A percentile compares a stretch with the other conserved stretches of the same genome.
These are phyloP conservation scores for Spiromastix sp. DNA, from an alignment of 2,329 filamentous ascomycete species.

Conservation along the genomic window DNA sequence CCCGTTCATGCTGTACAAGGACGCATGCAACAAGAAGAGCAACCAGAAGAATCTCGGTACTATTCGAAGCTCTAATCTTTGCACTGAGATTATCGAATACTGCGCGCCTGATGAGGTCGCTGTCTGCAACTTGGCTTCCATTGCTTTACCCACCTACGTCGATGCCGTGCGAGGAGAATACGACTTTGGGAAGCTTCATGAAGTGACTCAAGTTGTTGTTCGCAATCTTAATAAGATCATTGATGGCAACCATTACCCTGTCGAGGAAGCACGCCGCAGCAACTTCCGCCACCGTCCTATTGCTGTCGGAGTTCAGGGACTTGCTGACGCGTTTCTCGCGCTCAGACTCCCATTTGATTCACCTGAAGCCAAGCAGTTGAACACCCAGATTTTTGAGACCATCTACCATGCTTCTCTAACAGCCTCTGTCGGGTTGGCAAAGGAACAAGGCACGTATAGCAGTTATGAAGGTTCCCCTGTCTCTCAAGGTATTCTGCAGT, in stretches of 20 bases:
- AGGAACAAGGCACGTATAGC: slow-evolving; percentile 72
- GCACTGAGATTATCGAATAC: slow-evolving; percentile 98
- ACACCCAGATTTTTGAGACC: slow-evolving; percentile 98
- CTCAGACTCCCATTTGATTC: slow-evolving; percentile 96
- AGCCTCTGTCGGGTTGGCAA: slow-evolving; percentile 76
- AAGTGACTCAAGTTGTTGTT: slow-evolving; percentile 84
- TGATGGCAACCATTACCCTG: slow-evolving; percentile 97
- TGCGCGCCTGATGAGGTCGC: slow-evolving; percentile 95
- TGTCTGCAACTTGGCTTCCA: slow-evolving; percentile 93
- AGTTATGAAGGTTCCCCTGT: slow-evolving; percentile 90
- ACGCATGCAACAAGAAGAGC: slow-evolving; percentile 96
- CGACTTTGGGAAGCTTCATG: slow-evolving; percentile 94
- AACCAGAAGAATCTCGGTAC: slow-evolving; percentile 99
- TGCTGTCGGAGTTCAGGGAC: slow-evolving; percentile 91
- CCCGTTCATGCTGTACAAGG: slow-evolving; percentile 99
- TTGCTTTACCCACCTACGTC: slow-evolving; percentile 83
- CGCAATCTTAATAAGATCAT: slow-evolving; percentile 98
- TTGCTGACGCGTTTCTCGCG: slow-evolving; percentile 95
- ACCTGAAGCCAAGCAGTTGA: slow-evolving; percentile 81
- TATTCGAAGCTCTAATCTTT: slow-evolving; percentile 96
- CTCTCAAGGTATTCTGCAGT: slow-evolving; percentile 91
- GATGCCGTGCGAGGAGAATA: slow-evolving; percentile 77
- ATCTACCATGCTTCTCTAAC: slow-evolving; percentile 96
- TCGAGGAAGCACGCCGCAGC: slow-evolving; percentile 83
- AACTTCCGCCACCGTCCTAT: slow-evolving; percentile 96